Percentiles rank a stretch among this genome's conserved stretches.
These are phyloP conservation scores for Eucalyptus sp. DNA, from an alignment of 345 rosid species.

Conservation along the genomic window DNA sequence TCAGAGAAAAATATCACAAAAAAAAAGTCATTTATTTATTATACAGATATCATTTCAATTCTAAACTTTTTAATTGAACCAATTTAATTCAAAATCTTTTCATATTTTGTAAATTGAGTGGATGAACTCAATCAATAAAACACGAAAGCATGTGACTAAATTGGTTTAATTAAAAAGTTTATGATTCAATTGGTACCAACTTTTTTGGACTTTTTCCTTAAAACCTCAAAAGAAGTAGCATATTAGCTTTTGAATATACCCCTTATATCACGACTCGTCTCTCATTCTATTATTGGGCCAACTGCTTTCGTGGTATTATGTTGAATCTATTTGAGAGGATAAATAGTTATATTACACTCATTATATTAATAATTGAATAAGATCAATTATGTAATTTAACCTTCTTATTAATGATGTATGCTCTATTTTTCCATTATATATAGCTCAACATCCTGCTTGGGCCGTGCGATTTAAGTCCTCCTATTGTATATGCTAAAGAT, in stretches of 20 bases:
- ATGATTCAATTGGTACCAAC: fast-evolving
- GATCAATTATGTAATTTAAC: background rate
- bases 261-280: too few species aligned
- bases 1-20: too few species aligned
- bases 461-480: background rate
- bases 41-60: fast-evolving
- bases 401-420: background rate
- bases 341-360: background rate
- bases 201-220: too few species aligned
- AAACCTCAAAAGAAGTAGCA: too few species aligned
- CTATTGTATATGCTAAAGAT: background rate
- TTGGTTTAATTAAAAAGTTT: too few species aligned
- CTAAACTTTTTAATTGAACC: too few species aligned
- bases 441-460: background rate
- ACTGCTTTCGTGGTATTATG: too few species aligned
- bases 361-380: too few species aligned
- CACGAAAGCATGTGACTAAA: fast-evolving
- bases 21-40: background rate
- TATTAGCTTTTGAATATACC: too few species aligned
- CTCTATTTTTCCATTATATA: background rate
- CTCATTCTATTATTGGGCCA: background rate
- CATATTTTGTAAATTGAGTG: too few species aligned
- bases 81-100: too few species aligned
- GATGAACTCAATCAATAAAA: too few species aligned
- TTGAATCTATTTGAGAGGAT: background rate